Evolutionary conservation across 1,284 basidiomycete species (phyloP), one percentile per base, ranked within the genome.

Genomic region (Xerocomus amazonicus): DNA sequence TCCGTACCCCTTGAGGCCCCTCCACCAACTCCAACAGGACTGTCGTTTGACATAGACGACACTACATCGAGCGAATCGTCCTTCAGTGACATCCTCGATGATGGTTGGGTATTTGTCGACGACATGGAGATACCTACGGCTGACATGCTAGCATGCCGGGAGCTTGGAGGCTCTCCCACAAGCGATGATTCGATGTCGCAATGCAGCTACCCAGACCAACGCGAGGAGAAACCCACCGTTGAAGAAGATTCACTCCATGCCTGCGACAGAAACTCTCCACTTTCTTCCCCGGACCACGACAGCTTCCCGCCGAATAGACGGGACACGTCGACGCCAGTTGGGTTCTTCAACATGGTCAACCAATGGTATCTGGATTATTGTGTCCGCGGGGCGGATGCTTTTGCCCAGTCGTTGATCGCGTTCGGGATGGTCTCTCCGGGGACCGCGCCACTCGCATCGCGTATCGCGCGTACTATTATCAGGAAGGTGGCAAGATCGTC

Each of bases 341-440:
- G 41, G 6, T 67, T 67, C 34, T 7, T 49, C 12, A 39, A 50
- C 27, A 49, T 48, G 42, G 56, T 57, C 43, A 35, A 48, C 33
- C 51, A 50, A 36, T 59, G 60, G 60, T 32, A 52, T 16, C 17
- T 45, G 34, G 58, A 66, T 34, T 64, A 66, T 31, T 50, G 47
- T 23, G 27, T 23, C 3, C 47, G 54, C 14, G 64, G 64, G 33
- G n/a, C 14, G 14, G 51, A 50, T 2, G 31, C 50, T 14, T 61
- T 68, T 23, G 35, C 54, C 39, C 44, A 60, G 9, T 51, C 60
- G 7, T 33, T 68, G 38, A 44, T 68, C 34, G 43, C 44, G n/a
- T 56, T 54, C 16, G 66, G 52, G 14, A 45, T 35, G 12, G 23
- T 49, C 16, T 56, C 51, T 9, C 37, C 44, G 2, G 54, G 48